These are phyloP conservation scores for Pythium pyrilobum DNA, from an alignment of 352 stramenopile species.

Conservation along the genomic window DNA sequence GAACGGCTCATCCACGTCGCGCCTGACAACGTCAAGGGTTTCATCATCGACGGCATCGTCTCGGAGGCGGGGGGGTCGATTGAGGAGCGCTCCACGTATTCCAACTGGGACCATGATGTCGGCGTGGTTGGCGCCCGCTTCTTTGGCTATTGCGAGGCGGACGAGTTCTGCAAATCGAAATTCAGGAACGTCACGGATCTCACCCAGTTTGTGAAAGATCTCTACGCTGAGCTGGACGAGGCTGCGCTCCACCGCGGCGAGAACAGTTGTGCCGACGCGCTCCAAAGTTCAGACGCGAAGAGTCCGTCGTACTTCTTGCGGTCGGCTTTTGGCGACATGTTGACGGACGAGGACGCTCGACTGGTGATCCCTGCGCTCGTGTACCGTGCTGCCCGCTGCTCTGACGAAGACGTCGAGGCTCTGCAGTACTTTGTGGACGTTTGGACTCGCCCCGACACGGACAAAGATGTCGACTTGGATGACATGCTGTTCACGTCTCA, in stretches of 20 bases:
- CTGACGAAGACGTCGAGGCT: background rate
- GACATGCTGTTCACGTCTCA: slow-evolving; percentile 16
- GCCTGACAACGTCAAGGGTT: slow-evolving; percentile 29
- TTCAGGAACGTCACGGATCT: slow-evolving; percentile 51
- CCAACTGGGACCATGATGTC: slow-evolving; percentile 77
- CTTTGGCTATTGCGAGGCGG: slow-evolving; percentile 42
- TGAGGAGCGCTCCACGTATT: slow-evolving; percentile 63
- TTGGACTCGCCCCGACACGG: background rate
- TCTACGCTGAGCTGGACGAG: slow-evolving; percentile 53
- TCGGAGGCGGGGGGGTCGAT: slow-evolving; percentile 24
- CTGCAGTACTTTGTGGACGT: slow-evolving; percentile 6
- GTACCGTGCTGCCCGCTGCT: slow-evolving; percentile 1
- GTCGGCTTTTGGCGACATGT: slow-evolving; percentile 49
- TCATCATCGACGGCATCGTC: slow-evolving; percentile 38
- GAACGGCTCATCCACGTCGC: slow-evolving; percentile 45
- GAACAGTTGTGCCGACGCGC: slow-evolving; percentile 44
- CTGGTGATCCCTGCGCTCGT: slow-evolving; percentile 4
- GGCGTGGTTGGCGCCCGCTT: slow-evolving; percentile 52
- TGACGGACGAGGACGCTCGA: slow-evolving; percentile 34
- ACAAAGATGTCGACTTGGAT: background rate
- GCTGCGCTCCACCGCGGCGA: slow-evolving; percentile 18
- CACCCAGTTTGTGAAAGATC: slow-evolving; percentile 33
- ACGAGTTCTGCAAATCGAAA: slow-evolving; percentile 60
- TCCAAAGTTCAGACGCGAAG: slow-evolving; percentile 26
- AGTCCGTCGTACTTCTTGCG: slow-evolving; percentile 70